Evolutionary conservation across 2,329 filamentous ascomycete species (phyloP), one percentile per base, ranked within the genome.

Genomic region (Clarireedia hainanense): DNA sequence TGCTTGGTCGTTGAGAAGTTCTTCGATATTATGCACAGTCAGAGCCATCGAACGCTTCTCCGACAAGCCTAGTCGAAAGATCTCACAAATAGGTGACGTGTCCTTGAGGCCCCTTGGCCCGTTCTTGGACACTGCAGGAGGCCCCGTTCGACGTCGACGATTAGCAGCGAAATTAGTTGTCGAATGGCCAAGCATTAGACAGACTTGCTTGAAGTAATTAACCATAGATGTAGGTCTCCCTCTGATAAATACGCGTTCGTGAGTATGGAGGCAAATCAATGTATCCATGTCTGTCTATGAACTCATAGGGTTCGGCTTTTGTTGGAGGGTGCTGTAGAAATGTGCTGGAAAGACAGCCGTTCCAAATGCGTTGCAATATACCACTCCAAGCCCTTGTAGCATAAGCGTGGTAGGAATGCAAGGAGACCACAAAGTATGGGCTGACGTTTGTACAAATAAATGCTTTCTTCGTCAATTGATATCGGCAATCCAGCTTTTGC

Each of bases 341-440:
- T 60, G 53, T 3, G 58, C 56, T 3, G 52, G 47, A n/a, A 37
- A 58, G 4, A 57, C 45, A 5, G 30, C 53, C 7, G 56, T 60
- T 3, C 58, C 52, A 20, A 34, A 50, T 1, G 3, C 17, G n/a
- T 58, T 55, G 27, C 27, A 26, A 20, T 55, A 10, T 2, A 2
- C 10, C 6, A 47, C 23, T 1, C 57, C 53, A 4, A 46, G 1
- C 6, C 43, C 4, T 10, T 58, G 46, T 1, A 40, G 15, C 10
- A 47, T 45, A 12, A 57, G 46, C 15, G 46, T 39, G 12, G 40
- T 30, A 9, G 23, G 24, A 57, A 60, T 3, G 58, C 53, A 2
- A 54, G 26, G 7, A 60, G 40, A 1, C 60, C 56, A n/a, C 56
- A 60, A 5, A 61, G 47, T 10, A 60, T 42, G 6, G 60, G 60